Evolutionary conservation across 331 rosid genomes (phyloP).

Genomic region (Acacia concinna): DNA sequence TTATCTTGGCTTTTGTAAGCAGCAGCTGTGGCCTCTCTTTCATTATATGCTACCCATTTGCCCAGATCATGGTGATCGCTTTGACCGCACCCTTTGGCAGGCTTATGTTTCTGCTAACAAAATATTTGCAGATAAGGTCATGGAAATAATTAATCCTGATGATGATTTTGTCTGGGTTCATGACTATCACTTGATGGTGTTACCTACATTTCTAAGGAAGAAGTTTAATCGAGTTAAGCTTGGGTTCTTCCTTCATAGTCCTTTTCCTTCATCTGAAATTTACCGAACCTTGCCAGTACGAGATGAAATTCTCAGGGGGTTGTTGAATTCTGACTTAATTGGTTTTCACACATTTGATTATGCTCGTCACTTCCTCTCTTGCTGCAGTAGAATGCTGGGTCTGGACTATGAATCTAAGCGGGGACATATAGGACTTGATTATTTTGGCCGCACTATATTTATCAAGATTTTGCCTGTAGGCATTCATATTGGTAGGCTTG

Average conservation of each 20-base stretch:
- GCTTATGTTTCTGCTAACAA: conserved; percentile 95
- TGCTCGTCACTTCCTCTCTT: conserved; percentile 98
- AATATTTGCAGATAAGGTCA: conserved; percentile 90
- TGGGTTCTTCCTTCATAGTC: conserved; percentile 95
- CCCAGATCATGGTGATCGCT: conserved; percentile 93
- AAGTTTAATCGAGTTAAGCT: conserved; percentile 72
- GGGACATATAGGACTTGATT: conserved; percentile 95
- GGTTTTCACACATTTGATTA: conserved; percentile 98
- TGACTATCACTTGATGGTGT: conserved; percentile 95
- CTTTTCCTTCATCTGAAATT: conserved; percentile 95
- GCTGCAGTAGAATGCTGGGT: conserved; percentile 99
- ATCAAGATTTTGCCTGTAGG: conserved; percentile 95
- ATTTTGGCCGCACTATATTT: conserved; percentile 89
- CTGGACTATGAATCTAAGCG: conserved; percentile 95
- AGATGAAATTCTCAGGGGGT: conserved; percentile 85
- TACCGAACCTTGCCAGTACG: conserved; percentile 94
- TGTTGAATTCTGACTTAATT: conserved; percentile 83
- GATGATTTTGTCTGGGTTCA: conserved; percentile 97
- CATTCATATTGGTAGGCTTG: conserved; percentile 92
- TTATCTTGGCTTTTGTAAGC: conserved; percentile 92
- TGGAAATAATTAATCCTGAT: conserved; percentile 94
- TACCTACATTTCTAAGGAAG: conserved; percentile 93
- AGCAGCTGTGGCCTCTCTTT: conserved; percentile 94
- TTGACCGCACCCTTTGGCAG: conserved; percentile 86
- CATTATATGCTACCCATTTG: conserved; percentile 97